Percentiles rank a stretch among this genome's conserved stretches.
Evolutionary conservation across 176 grass and related monocot species (phyloP).

Genomic region (bread wheat (Triticum aestivum)): DNA sequence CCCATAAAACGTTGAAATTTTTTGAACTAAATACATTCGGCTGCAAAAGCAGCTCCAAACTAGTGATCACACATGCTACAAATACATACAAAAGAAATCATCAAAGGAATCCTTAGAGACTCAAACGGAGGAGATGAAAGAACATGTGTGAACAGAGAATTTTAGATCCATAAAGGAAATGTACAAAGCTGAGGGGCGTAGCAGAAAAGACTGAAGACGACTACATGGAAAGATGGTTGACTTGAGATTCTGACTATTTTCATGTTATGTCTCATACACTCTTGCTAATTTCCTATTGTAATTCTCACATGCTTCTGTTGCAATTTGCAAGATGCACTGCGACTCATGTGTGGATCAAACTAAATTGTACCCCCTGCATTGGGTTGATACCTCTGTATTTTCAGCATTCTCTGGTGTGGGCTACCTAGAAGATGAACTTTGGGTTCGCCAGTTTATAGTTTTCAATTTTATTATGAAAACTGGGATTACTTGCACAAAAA

Average conservation of each 20-base stretch:
- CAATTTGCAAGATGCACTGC: neutral
- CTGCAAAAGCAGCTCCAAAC: neutral
- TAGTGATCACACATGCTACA: neutral
- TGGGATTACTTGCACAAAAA: neutral
- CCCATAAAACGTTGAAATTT: neutral
- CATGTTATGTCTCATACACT: neutral
- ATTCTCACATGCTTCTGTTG: neutral
- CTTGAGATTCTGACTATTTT: neutral
- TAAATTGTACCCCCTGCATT: neutral
- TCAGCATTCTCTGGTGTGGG: neutral
- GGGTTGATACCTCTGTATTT: neutral
- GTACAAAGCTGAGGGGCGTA: neutral
- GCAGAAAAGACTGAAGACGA: neutral
- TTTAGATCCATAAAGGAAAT: neutral
- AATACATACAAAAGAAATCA: conserved; percentile 7
- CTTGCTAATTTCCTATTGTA: neutral
- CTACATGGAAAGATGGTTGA: conserved; percentile 1
- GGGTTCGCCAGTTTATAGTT: neutral
- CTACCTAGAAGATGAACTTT: neutral
- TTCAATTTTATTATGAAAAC: neutral
- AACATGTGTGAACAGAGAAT: neutral
- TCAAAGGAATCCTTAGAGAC: neutral
- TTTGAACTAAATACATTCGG: neutral
- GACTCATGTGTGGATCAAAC: neutral
- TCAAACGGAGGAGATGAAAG: neutral